A percentile compares a stretch with the other conserved stretches of the same genome.
Conservation (phyloP, 108 stramenopile genomes). For the Skeletonema grethae region DNA sequence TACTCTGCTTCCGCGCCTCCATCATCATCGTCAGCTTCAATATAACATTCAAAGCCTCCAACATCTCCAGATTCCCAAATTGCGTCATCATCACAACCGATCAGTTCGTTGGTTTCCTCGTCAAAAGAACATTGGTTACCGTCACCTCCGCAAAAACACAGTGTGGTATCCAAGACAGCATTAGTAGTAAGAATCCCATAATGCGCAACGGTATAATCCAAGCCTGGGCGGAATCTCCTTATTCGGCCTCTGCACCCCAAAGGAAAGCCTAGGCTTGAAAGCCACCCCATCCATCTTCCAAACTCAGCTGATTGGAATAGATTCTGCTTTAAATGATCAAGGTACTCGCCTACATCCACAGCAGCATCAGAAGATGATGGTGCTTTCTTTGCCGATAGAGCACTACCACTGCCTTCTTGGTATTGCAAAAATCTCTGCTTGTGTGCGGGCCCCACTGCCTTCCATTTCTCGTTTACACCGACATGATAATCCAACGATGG, state of each 20-base stretch:
- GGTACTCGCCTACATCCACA: constrained; percentile 33
- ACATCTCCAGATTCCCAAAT: constrained; percentile 90
- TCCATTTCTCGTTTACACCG: constrained; percentile 78
- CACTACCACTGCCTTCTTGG: neutral
- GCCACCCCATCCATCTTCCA: constrained; percentile 54
- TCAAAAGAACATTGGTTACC: constrained; percentile 58
- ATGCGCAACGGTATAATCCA: constrained; percentile 97
- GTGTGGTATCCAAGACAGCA: constrained; percentile 87
- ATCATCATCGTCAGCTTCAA: constrained; percentile 90
- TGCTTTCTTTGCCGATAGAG: constrained; percentile 2
- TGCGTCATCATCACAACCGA: constrained; percentile 63
- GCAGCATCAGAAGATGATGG: neutral
- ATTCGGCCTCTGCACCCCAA: constrained; percentile 69
- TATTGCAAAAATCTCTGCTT: constrained; percentile 90
- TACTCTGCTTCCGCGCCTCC: constrained; percentile 85
- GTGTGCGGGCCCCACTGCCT: constrained; percentile 89
- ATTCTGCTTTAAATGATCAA: constrained; percentile 48
- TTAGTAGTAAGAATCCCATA: constrained; percentile 75
- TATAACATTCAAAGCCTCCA: constrained; percentile 97
- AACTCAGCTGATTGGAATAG: constrained; percentile 69
- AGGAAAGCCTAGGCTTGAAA: constrained; percentile 70
- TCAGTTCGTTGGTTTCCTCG: constrained; percentile 51
- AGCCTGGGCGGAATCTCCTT: constrained; percentile 93
- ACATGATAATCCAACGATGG: constrained; percentile 61
- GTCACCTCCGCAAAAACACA: constrained; percentile 71